Conservation (phyloP, 257 asterid genomes). For the Plantago major region DNA sequence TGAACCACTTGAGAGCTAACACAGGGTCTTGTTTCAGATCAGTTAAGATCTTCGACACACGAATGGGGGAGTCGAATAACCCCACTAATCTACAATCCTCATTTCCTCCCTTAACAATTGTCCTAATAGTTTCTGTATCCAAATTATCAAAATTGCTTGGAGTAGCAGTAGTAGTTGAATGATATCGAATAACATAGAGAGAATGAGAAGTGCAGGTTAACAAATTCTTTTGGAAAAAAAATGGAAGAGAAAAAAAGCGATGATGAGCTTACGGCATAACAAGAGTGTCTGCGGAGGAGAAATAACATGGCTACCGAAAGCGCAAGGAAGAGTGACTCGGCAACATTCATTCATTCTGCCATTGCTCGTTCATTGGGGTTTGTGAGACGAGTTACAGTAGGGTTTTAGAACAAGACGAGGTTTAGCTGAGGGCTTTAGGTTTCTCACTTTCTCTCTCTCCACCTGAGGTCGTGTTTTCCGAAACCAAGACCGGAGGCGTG, state of each 20-base stretch:
- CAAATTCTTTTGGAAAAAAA: not conserved
- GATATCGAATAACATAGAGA: conserved; percentile 28
- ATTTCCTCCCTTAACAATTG: conserved; percentile 50
- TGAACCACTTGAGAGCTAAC: conserved; percentile 68
- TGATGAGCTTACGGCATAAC: conserved; percentile 38
- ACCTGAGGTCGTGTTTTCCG: no score
- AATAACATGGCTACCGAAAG: conserved; percentile 52
- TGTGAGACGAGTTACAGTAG: not conserved
- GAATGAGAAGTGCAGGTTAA: conserved; percentile 10
- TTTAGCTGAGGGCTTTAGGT: no score
- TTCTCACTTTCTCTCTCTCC: no score
- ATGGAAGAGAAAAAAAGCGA: conserved; percentile 20
- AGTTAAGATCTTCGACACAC: conserved; percentile 46
- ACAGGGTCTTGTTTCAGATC: conserved; percentile 66
- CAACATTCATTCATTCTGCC: conserved; percentile 27
- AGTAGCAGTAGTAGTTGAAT: conserved; percentile 29
- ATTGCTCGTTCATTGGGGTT: not conserved
- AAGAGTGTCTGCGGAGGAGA: conserved; percentile 49
- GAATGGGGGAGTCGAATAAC: conserved; percentile 49
- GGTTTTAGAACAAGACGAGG: not conserved
- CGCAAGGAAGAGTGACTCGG: conserved; percentile 33
- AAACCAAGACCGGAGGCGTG: no score
- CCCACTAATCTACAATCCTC: conserved; percentile 48
- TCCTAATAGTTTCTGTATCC: conserved; percentile 30
- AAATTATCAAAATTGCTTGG: conserved; percentile 22